phyloP scores from a whole-genome alignment of 495 filamentous ascomycete genomes.

The Xylaria nigripes region DNA sequence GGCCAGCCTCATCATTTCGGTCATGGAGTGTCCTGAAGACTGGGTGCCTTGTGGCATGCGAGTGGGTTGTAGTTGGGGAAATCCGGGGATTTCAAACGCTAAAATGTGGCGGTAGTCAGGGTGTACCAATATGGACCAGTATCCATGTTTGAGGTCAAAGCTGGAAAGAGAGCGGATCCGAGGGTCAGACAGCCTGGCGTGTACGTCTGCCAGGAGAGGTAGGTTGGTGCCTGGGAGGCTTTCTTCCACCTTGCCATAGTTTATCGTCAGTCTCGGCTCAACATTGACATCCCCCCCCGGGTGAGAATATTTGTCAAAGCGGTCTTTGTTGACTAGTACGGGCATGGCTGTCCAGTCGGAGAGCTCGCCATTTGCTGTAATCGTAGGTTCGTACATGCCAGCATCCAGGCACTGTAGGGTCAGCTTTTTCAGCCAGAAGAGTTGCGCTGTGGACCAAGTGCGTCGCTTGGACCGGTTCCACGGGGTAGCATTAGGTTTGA shows the following conservation, averaged over 20 bases:
- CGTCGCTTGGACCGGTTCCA: background rate
- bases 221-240: background rate
- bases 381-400: background rate
- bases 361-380: background rate
- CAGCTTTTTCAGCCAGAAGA: background rate
- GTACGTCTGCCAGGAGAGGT: background rate
- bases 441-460: background rate
- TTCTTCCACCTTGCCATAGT: background rate
- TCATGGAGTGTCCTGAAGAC: background rate
- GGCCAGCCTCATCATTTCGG: background rate
- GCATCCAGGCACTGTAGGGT: background rate
- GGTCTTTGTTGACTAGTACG: background rate
- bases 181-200: background rate
- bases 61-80: background rate
- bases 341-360: background rate
- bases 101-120: background rate
- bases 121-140: background rate
- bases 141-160: background rate
- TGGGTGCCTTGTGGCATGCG: constrained; percentile 1
- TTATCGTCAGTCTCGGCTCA: background rate
- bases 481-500: background rate
- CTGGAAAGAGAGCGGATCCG: background rate
- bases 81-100: background rate
- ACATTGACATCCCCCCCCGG: background rate
- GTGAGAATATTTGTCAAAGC: background rate